phyloP scores from a whole-genome alignment of 805 yeast species.

The Starmerella sp. region DNA sequence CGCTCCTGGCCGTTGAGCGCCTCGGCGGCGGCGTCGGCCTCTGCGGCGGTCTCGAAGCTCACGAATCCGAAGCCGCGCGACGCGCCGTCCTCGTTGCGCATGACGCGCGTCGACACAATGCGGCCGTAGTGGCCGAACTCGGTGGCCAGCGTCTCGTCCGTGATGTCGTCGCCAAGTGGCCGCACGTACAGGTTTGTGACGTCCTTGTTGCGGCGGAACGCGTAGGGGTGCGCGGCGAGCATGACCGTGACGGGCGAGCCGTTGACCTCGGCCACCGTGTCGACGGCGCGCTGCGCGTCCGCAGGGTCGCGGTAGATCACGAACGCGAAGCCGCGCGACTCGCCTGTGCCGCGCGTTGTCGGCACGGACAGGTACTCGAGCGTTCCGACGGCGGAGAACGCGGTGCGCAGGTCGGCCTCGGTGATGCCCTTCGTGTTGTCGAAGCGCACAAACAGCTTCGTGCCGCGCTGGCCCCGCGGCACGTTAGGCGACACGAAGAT shows the following conservation, averaged over 20 bases:
- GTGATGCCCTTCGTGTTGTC: constrained; percentile 36
- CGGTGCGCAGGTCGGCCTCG: constrained; percentile 32
- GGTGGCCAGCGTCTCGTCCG: constrained; percentile 41
- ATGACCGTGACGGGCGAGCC: constrained; percentile 33
- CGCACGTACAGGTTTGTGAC: constrained; percentile 55
- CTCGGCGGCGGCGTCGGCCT: constrained; percentile 59
- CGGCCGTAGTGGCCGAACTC: constrained; percentile 40
- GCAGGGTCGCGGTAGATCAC: constrained; percentile 37
- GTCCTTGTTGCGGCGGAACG: constrained; percentile 4
- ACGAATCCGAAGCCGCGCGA: constrained; percentile 78
- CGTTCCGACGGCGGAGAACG: constrained; percentile 39
- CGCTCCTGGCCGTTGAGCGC: constrained; percentile 48
- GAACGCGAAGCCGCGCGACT: constrained; percentile 47
- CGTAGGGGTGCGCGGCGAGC: constrained; percentile 33
- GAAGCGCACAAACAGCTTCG: constrained; percentile 42
- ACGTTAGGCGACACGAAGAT: constrained; percentile 51
- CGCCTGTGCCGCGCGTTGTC: constrained; percentile 24
- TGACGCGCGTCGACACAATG: constrained; percentile 44
- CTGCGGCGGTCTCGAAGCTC: constrained; percentile 52
- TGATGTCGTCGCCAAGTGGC: constrained; percentile 44
- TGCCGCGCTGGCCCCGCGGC: constrained; percentile 36
- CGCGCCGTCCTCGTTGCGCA: constrained; percentile 38
- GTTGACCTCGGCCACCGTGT: constrained; percentile 36
- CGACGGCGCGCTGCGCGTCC: constrained; percentile 38
- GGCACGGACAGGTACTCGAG: constrained; percentile 49